Evolutionary conservation across 1,139 yeast species (phyloP), one percentile per base, ranked within the genome.

Genomic region (Entelexis paramagnoliae): DNA sequence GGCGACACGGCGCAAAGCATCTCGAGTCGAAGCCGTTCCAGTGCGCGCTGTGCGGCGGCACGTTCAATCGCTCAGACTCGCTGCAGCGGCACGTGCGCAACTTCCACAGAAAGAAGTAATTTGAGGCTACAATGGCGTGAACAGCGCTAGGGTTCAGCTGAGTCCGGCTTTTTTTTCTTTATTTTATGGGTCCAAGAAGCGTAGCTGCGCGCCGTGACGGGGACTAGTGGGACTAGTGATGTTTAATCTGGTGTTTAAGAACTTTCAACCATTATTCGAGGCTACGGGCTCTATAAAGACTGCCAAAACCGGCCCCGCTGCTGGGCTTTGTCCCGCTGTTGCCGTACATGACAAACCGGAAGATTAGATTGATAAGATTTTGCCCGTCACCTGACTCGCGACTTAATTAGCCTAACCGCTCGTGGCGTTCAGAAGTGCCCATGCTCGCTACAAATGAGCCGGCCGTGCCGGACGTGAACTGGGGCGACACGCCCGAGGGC

Each of bases 1-100:
- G 55, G 57, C 43, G 55, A 11, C 57, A 52, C 32, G 57, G 56
- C 19, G 55, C 46, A 3, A 52, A 52, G 29, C 57, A 54, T 19
- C 49, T 54, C 11, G 39, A 35, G 4, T 29, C 33, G 17, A 54
- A 54, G 46, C 57, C 57, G 14, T 54, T 54, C 36, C 29, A 26
- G 24, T 54, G 57, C 42, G 14, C 32, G 14, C 22, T 20, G 3
- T 54, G 57, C 29, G 20, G 32, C 19, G 41, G 46, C 16, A 29
- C 29, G 2, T 52, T 54, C 46, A 50, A 50, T 35, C 49, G 57
- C 11, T 43, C 53, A 2, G 57, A 52, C 22, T 52, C 55, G 11
- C 32, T 54, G 20, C 56, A 50, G 13, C 47, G 57, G 14, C 57
- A 54, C 24, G 46, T 50, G 16, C 45, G 52, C 4, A 44, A 51